Percentiles rank a stretch among this genome's conserved stretches.
Evolutionary conservation across 352 stramenopile species (phyloP).

Genomic region (Globisporangium iwayamae): DNA sequence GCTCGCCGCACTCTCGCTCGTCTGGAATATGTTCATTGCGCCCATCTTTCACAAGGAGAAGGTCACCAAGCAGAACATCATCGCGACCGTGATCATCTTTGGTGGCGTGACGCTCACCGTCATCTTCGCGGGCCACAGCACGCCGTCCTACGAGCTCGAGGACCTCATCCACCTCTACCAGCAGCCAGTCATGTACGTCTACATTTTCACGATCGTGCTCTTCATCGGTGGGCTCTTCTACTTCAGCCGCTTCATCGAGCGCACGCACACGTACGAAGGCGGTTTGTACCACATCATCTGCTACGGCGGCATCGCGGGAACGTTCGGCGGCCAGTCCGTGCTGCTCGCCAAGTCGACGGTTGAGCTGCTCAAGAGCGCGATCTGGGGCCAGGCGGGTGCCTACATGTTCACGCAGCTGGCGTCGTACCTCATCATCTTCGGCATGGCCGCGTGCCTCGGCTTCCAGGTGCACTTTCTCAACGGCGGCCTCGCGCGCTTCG

Average conservation of each 20-base stretch:
- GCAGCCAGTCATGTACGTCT: slow-evolving; percentile 79
- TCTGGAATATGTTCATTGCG: slow-evolving; percentile 92
- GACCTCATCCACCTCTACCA: slow-evolving; percentile 82
- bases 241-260: slow-evolving; percentile 69
- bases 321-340: slow-evolving; percentile 87
- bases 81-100: slow-evolving; percentile 88
- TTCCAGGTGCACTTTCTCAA: slow-evolving; percentile 90
- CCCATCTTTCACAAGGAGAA: slow-evolving; percentile 89
- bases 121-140: slow-evolving; percentile 86
- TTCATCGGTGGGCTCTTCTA: slow-evolving; percentile 64
- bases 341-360: slow-evolving; percentile 88
- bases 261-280: slow-evolving; percentile 61
- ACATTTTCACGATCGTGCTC: slow-evolving; percentile 70
- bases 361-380: slow-evolving; percentile 87
- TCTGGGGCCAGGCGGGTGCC: slow-evolving; percentile 72
- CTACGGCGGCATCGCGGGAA: slow-evolving; percentile 86
- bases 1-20: slow-evolving; percentile 84
- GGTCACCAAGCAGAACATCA: slow-evolving; percentile 75
- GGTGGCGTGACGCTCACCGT: slow-evolving; percentile 85
- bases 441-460: slow-evolving; percentile 62
- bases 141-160: slow-evolving; percentile 80
- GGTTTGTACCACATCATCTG: slow-evolving; percentile 81
- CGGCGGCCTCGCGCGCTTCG: slow-evolving; percentile 82
- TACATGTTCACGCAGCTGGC: slow-evolving; percentile 77
- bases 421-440: slow-evolving; percentile 77